These are phyloP conservation scores for Pholiota molesta DNA, from an alignment of 768 basidiomycete genomes.

Conservation along the genomic window DNA sequence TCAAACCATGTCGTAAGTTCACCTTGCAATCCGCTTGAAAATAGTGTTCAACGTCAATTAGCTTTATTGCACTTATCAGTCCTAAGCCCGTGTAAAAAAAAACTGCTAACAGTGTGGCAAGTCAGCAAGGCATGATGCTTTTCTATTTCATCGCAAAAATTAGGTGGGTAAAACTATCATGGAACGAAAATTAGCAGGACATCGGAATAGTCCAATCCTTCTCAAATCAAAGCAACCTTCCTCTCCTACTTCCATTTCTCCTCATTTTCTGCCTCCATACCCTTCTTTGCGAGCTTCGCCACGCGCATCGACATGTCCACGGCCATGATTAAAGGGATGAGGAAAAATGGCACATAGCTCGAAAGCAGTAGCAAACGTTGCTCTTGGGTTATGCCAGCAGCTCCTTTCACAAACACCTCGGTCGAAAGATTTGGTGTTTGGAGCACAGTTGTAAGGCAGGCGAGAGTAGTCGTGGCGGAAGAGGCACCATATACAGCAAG, in stretches of 20 bases:
- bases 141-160: neutral
- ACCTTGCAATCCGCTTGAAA: too few relatives aligned
- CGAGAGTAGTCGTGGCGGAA: conserved; percentile 75
- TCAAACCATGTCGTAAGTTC: neutral
- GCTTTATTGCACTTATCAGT: too few relatives aligned
- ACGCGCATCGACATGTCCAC: conserved; percentile 66
- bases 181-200: neutral
- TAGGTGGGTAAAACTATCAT: neutral
- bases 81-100: too few relatives aligned
- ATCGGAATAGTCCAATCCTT: neutral
- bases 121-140: neutral
- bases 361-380: conserved; percentile 63
- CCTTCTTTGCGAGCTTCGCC: conserved; percentile 30
- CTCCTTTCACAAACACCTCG: conserved; percentile 28
- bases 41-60: too few relatives aligned
- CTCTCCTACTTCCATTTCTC: conserved; percentile 32
- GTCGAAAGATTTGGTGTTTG: conserved; percentile 38
- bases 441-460: conserved; percentile 68
- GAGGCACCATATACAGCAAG: conserved; percentile 78
- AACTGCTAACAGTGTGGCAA: neutral
- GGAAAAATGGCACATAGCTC: conserved; percentile 76
- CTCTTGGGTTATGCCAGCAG: conserved; percentile 44
- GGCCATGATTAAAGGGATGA: conserved; percentile 72
- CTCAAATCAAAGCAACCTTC: neutral
- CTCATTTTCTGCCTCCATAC: conserved; percentile 27